Conservation (phyloP, 192 early-diverging fungal species). For the Coemansia sp. region DNA sequence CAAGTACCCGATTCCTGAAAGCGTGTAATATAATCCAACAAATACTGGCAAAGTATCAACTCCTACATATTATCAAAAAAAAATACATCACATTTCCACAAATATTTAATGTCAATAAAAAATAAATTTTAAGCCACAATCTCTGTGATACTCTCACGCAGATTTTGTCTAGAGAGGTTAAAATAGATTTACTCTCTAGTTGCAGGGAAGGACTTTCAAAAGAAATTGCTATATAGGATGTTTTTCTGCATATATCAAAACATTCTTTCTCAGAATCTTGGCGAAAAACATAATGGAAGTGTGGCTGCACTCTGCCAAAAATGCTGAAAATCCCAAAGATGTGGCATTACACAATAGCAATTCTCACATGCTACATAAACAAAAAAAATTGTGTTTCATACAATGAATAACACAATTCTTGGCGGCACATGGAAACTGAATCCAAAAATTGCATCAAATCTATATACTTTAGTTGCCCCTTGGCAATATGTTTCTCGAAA, state of each 20-base stretch:
- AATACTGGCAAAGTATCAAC: conserved; percentile 49
- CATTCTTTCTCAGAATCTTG: neutral
- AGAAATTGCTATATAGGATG: neutral
- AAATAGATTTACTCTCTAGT: neutral
- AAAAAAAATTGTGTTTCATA: neutral
- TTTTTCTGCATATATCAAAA: neutral
- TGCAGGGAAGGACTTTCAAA: neutral
- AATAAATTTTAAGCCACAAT: neutral
- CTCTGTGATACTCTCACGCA: neutral
- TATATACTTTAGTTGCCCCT: neutral
- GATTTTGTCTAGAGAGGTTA: neutral
- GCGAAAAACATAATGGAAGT: neutral
- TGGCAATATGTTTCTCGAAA: neutral
- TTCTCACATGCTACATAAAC: neutral
- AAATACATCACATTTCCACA: neutral
- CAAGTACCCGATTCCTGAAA: conserved; percentile 45
- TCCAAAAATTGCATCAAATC: neutral
- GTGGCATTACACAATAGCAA: neutral
- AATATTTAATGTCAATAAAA: neutral
- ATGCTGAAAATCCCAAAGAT: neutral
- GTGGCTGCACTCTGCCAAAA: neutral
- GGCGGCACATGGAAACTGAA: neutral
- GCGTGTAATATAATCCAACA: conserved; percentile 49
- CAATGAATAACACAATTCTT: neutral
- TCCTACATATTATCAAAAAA: conserved; percentile 21